Percentiles rank a stretch among this genome's conserved stretches.
Conservation (phyloP, 2,329 filamentous ascomycete species). For the Arthroderma sp. region DNA sequence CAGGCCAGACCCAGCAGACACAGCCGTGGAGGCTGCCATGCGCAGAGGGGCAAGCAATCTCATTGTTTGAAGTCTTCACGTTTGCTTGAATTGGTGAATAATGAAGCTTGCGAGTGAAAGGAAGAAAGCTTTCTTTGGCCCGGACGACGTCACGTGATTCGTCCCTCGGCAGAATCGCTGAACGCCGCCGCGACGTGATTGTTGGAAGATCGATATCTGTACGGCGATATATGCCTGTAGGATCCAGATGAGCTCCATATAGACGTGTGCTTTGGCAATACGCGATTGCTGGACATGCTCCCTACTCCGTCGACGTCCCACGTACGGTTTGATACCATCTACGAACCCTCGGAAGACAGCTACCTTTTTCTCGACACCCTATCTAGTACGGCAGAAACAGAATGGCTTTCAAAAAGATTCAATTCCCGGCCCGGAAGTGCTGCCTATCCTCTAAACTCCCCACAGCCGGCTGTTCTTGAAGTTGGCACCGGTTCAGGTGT, state of each 20-base stretch:
- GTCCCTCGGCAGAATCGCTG: no score
- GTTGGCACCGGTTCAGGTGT: conserved; percentile 86
- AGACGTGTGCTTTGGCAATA: no score
- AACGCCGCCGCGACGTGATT: no score
- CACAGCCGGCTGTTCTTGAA: conserved; percentile 60
- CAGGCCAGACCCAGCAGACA: conserved; percentile 29
- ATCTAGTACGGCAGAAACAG: conserved; percentile 53
- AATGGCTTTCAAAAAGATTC: conserved; percentile 57
- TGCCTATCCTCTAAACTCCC: conserved; percentile 7
- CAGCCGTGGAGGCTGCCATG: conserved; percentile 27
- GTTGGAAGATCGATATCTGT: no score
- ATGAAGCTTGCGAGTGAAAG: no score
- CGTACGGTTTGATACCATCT: conserved; percentile 75
- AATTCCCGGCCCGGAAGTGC: conserved; percentile 9
- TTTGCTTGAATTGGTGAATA: no score
- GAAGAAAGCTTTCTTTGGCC: no score
- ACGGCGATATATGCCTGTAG: no score
- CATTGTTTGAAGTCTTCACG: conserved; percentile 15
- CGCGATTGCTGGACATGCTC: conserved; percentile 47
- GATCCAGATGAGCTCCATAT: no score
- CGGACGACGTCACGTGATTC: no score
- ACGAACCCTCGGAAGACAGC: conserved; percentile 92
- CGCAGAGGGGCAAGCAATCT: conserved; percentile 23
- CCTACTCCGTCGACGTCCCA: conserved; percentile 90
- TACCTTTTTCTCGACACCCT: conserved; percentile 88